These are phyloP conservation scores for Aspergillus fischeri DNA, from an alignment of 2,329 filamentous ascomycete genomes.

Conservation along the genomic window DNA sequence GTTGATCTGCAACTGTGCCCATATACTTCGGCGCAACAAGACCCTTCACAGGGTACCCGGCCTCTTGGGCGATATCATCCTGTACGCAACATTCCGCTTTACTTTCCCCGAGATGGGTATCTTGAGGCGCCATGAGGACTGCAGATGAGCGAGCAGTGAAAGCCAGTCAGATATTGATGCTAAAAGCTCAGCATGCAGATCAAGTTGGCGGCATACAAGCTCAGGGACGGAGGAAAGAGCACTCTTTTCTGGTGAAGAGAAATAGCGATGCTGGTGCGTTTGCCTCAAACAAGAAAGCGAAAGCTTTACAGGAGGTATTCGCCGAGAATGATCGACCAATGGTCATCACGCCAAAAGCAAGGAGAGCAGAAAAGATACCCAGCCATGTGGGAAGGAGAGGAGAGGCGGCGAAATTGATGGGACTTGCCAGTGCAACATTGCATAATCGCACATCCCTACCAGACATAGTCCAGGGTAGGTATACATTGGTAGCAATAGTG, in stretches of 20 bases:
- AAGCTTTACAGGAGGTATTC: neutral
- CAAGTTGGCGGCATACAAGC: neutral
- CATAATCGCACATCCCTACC: neutral
- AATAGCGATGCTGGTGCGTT: neutral
- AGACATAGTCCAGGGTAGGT: neutral
- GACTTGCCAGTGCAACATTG: neutral
- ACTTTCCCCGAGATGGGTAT: neutral
- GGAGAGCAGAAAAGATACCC: slow-evolving; percentile 14
- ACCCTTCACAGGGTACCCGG: slow-evolving; percentile 20
- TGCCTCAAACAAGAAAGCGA: neutral
- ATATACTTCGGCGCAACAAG: slow-evolving; percentile 33
- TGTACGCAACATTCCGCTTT: neutral
- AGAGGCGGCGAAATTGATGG: neutral
- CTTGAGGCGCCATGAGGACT: neutral
- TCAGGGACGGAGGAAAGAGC: neutral
- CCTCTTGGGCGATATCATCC: slow-evolving; percentile 10
- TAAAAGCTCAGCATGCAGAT: neutral
- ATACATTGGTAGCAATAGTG: neutral
- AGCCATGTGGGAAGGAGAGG: slow-evolving; percentile 18
- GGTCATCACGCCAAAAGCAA: neutral
- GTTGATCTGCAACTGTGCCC: slow-evolving; percentile 34
- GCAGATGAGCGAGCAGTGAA: neutral
- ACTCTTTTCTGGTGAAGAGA: neutral
- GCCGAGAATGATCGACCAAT: neutral
- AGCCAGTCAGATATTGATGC: neutral